These are phyloP conservation scores for Calamus simplicifolius DNA, from an alignment of 176 grass and related monocot species.

Conservation along the genomic window DNA sequence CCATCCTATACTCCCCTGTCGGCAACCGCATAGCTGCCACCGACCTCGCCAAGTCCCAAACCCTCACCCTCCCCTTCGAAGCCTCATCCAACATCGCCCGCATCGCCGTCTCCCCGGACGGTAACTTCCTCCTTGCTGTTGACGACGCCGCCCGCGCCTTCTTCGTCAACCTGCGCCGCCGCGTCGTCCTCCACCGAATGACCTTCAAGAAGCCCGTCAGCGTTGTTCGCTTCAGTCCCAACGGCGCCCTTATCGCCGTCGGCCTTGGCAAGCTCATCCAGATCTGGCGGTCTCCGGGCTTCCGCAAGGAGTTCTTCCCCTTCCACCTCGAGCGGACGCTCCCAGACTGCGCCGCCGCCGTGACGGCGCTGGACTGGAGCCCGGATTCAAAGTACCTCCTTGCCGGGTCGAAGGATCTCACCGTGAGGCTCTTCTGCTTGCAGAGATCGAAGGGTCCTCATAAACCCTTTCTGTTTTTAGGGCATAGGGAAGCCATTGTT, in stretches of 20 bases:
- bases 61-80: conserved; percentile 81
- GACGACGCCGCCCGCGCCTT: conserved; percentile 42
- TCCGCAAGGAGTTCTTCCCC: conserved; percentile 85
- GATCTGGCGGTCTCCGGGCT: conserved; percentile 85
- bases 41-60: conserved; percentile 56
- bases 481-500: conserved; percentile 52
- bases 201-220: conserved; percentile 57
- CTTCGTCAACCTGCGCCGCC: conserved; percentile 69
- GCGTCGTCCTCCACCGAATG: conserved; percentile 69
- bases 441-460: conserved; percentile 32
- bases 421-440: conserved; percentile 49
- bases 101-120: conserved; percentile 56
- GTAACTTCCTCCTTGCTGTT: conserved; percentile 52
- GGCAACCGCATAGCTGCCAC: conserved; percentile 74
- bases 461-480: conserved; percentile 77
- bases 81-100: conserved; percentile 64
- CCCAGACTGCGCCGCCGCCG: conserved; percentile 51
- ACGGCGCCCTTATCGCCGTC: conserved; percentile 62
- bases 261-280: conserved; percentile 75
- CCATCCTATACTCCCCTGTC: conserved; percentile 61
- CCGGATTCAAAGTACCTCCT: conserved; percentile 78
- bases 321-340: conserved; percentile 83
- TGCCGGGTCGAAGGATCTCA: conserved; percentile 77
- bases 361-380: conserved; percentile 88
- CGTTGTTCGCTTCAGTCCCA: conserved; percentile 63